Base-by-base conservation (phyloP, 345 rosid species). In the Hypericum perforatum region DNA sequence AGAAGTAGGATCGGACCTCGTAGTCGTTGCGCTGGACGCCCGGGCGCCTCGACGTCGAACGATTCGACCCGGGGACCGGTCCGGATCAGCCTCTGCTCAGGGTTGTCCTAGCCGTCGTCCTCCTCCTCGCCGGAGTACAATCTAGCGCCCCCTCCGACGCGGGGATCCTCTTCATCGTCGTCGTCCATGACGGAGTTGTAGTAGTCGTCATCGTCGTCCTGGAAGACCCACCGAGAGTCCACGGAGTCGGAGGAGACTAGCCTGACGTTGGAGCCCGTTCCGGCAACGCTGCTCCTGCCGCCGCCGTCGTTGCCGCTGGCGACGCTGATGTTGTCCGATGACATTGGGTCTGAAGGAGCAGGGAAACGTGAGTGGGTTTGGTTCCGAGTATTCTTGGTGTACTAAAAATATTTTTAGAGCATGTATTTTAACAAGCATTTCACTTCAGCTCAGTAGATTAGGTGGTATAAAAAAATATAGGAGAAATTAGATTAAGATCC, bases 161-260 rank as follows among this genome's bases (percentile, higher is more conserved):
- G 64, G 36, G 59, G 68, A 0, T 59, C 76, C 7, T 69, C 69
- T 9, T 64, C 71, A 0, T 69, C 77, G 3, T 70, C 94, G 41
- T 69, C 78, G 39, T 70, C 84, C 56, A 77, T 77, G 58, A 78
- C 79, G 43, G 89, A 84, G 45, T 22, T 22, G 32, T 22, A 22
- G 32, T 22, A 22, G 32, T 78, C 50, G 29, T 46, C 94, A 11
- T 90, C 97, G 41, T 84, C 95, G 54, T 84, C 86, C 58, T 79
- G 95, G 62, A 77, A 85, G 43, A 92, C 97, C 99, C 99, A 92
- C 6, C 95, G 84, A 50, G 95, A 92, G 66, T 85, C 99, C 41
- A 67, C 39, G 9, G 94, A 88, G 72, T 87, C 96, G 73, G 83
- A 67, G 13, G 96, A 92, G 11, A 64, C 73, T 52, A 76, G 41